Evolutionary conservation across 495 filamentous ascomycete species (phyloP), one percentile per base, ranked within the genome.

Genomic region (Daldinia caldariorum): DNA sequence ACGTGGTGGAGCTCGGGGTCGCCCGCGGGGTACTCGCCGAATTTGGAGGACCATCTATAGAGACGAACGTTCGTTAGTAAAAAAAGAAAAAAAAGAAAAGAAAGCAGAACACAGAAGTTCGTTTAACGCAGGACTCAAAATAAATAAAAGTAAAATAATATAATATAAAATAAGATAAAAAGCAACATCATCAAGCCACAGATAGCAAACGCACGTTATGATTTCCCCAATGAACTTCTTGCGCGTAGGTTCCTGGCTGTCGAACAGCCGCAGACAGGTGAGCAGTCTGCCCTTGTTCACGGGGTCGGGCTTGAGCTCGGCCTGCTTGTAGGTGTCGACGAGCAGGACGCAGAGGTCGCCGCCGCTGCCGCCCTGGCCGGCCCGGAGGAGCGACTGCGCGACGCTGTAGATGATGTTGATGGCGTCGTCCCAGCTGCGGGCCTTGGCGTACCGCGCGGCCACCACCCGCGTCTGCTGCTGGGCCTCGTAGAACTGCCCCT

Each of bases 1-100:
- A 96, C 94, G 81, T 98, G 94, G 77, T 99, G 95, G 63, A 99
- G 83, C 66, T 98, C 96, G 5, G 96, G 92, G 72, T 99, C 95
- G 50, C 95, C 95, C 67, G 93, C 89, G 49, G 96, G 95, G 75
- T 92, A 90, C 43, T 94, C 91, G 65, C 94, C 94, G 74, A 86
- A 89, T 72, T 89, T 91, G 29, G 87, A 84, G 71, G 93, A 94
- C 95, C 95, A 99, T 63, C 89, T 91, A 61, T 45, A 38, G 20
- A 50, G 29, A 66, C 34, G 45, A 49, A 38, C 56, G 32, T 75
- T 65, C 74, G 71, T 56, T 51, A 31, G 41, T 26, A 26, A 26
- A 26, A 26, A 26, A 26, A 26, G n/a, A n/a, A n/a, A 26, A 26
- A 26, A 26, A 26, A 26, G 3, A 26, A 26, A 26, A 26, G 3